Evolutionary conservation across 495 filamentous ascomycete species (phyloP), one percentile per base, ranked within the genome.

Genomic region (Penicillium argentinense): DNA sequence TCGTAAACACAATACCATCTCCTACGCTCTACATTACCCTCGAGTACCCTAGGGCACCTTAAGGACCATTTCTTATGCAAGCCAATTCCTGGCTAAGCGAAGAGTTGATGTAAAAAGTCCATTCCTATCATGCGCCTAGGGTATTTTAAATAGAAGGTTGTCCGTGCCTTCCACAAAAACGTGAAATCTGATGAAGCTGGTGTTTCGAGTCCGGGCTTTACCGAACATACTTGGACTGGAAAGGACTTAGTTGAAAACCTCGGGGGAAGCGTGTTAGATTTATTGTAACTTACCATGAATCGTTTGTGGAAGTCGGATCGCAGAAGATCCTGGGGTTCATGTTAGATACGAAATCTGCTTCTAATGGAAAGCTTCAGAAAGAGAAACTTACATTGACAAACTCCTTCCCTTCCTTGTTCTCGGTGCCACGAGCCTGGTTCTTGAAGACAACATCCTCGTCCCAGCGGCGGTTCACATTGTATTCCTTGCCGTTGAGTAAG

Each of bases 381-480:
- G n/a, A 9, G 11, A 24, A 27, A 26, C 69, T 63, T 69, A 89
- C 86, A 60, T 98, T 98, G 62, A 98, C 89, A 75, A 97, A 98
- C 70, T 96, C 90, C 70, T 91, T 95, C 68, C 81, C 85, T 72
- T 91, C 90, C 70, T 86, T 89, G 44, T 95, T 90, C 58, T 96
- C 93, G 8, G 90, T 96, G 3, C 93, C 93, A 34, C 95, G 80
- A 24, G 91, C 93, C 68, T 97, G 93, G 67, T 98, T 98, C 74
- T 95, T 96, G 72, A 98, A 98, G 13, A 98, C 90, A n/a, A 98
- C 93, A 72, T 98, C 93, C 50, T 98, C 93, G 55, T 98, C 93
- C 93, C 93, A 98, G 60, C 91, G 80, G 18, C 62, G 60, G 55
- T 64, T 64, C 30, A 63, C 56, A 49, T 75, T 73, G 67, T 74